These are phyloP conservation scores for Pseudogymnoascus sp. DNA, from an alignment of 2,329 filamentous ascomycete species.

Conservation along the genomic window DNA sequence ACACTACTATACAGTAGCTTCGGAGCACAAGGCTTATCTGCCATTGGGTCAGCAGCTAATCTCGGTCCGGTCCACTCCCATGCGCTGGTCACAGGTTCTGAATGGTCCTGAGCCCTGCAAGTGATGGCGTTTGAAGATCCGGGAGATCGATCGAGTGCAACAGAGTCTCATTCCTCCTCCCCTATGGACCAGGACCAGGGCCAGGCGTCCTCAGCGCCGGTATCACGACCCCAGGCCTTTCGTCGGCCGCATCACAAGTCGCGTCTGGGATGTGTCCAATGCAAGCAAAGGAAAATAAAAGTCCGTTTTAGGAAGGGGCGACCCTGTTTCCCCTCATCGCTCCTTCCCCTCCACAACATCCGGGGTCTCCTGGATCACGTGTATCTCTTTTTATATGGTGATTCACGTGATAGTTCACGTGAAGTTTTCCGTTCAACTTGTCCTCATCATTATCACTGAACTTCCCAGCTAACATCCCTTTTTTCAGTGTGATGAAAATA, in stretches of 20 bases:
- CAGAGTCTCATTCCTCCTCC: constrained; percentile 1
- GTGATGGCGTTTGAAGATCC: constrained; percentile 1
- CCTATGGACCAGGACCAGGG: constrained; percentile 4
- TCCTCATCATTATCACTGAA: neutral
- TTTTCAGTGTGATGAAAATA: constrained; percentile 22
- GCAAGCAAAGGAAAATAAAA: constrained; percentile 20
- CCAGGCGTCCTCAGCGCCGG: neutral
- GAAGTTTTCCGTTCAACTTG: neutral
- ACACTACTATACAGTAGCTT: constrained; percentile 2
- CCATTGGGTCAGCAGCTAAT: neutral
- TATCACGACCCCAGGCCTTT: constrained; percentile 3
- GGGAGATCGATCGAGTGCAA: neutral
- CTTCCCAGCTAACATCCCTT: neutral
- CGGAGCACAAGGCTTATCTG: constrained; percentile 7
- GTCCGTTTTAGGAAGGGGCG: constrained; percentile 10
- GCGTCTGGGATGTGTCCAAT: constrained; percentile 19
- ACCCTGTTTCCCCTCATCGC: too few relatives aligned
- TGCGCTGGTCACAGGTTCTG: neutral
- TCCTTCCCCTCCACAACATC: too few relatives aligned
- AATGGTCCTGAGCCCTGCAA: neutral
- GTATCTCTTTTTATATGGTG: too few relatives aligned
- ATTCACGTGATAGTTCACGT: too few relatives aligned
- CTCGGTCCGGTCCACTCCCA: constrained; percentile 3
- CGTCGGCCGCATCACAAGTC: constrained; percentile 21
- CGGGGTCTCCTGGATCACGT: too few relatives aligned